Percentiles rank a stretch among this genome's conserved stretches.
phyloP scores from a whole-genome alignment of 169 alveolate species.

The Eimeria sp. region DNA sequence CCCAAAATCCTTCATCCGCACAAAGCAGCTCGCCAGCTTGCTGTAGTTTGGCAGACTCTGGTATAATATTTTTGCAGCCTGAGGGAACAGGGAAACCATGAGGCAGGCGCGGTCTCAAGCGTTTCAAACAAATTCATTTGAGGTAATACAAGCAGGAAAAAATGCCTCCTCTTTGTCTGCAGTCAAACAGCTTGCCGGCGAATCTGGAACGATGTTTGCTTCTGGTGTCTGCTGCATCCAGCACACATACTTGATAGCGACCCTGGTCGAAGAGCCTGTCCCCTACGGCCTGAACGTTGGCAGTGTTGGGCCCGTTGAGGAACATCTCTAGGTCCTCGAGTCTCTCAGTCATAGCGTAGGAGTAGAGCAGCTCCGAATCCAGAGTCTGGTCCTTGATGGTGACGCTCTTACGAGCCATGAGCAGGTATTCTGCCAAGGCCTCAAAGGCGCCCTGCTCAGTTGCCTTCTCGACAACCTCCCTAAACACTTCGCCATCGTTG shows the following conservation, averaged over 20 bases:
- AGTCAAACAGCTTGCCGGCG: background rate
- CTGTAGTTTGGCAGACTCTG: constrained; percentile 98
- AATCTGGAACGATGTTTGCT: background rate
- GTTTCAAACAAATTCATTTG: background rate
- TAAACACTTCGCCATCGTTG: constrained; percentile 94
- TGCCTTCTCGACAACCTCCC: constrained; percentile 82
- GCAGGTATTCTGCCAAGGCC: constrained; percentile 93
- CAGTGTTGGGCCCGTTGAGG: constrained; percentile 95
- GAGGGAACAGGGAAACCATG: background rate
- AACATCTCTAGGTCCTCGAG: constrained; percentile 96
- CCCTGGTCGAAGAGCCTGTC: constrained; percentile 96
- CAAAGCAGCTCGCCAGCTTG: constrained; percentile 98
- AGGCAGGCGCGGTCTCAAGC: background rate
- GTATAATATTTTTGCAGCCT: constrained; percentile 97
- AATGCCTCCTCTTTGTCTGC: background rate
- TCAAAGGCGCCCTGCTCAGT: constrained; percentile 88
- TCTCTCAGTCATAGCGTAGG: constrained; percentile 96
- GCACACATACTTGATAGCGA: constrained; percentile 89
- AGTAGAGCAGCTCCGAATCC: constrained; percentile 96
- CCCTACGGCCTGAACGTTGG: constrained; percentile 93
- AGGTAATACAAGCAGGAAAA: background rate
- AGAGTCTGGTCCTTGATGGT: constrained; percentile 94
- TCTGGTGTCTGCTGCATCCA: background rate
- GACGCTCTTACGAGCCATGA: constrained; percentile 94
- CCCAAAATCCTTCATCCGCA: constrained; percentile 96